Evolutionary conservation across 1,139 yeast genomes (phyloP), one percentile per base, ranked within the genome.

Genomic region (Scheffersomyces insectosa): DNA sequence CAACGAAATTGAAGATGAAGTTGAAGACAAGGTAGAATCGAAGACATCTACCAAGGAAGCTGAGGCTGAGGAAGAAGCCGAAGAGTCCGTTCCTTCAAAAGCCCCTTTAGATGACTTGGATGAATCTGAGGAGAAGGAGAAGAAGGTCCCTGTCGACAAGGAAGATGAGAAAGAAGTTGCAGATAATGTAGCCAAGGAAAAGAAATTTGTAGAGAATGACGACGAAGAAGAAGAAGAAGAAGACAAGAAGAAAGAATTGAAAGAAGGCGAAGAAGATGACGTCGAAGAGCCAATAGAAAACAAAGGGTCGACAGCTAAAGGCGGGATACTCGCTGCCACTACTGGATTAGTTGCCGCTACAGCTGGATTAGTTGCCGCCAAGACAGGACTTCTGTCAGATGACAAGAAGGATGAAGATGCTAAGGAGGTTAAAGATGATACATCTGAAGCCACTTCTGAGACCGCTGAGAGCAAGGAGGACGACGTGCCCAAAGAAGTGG

Each of bases 41-140:
- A 47, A 47, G 15, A 38, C 38, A 25, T 48, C 39, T 43, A 27
- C 38, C n/a, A 48, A 42, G 25, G 37, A 35, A 1, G 45, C 36
- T 36, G 43, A 46, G 25, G 46, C 34, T 8, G 39, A 31, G 28
- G 38, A 38, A 49, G 32, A 23, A 28, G 29, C 13, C 11, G 33
- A 16, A 32, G 13, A 16, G 27, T 15, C n/a, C 9, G 36, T 33
- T 6, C 25, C 25, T 20, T 6, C 8, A 4, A 6, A 20, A 7
- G 25, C 25, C 6, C 9, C 25, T 6, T 20, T 20, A 20, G 48
- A 41, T 38, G 33, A 37, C 28, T 39, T 41, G 14, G 33, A 33
- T 16, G 43, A 29, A 3, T 39, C 32, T 35, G 40, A 45, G 39
- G 44, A 32, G 39, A 15, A 35, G 37, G 31, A 33, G 13, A 23